These are phyloP conservation scores for Proliferodiscus dingleyae DNA, from an alignment of 2,329 filamentous ascomycete species.

Conservation along the genomic window DNA sequence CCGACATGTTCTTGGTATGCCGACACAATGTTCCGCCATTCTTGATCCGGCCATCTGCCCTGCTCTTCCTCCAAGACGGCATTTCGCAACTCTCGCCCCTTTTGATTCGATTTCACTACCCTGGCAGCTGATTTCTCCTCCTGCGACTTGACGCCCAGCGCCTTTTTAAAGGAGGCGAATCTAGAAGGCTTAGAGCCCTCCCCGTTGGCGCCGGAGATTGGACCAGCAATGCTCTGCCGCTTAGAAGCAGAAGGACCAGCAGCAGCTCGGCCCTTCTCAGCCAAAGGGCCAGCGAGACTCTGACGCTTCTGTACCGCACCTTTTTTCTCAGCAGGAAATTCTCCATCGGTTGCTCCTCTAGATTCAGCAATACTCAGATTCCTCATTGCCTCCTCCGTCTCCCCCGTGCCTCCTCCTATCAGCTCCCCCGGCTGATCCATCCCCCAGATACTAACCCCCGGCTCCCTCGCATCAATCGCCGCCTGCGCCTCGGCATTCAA, in stretches of 20 bases:
- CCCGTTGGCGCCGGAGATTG: neutral
- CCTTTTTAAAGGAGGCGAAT: conserved; percentile 34
- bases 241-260: conserved; percentile 5
- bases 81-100: conserved; percentile 29
- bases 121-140: conserved; percentile 31
- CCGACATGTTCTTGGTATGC: conserved; percentile 40
- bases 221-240: conserved; percentile 15
- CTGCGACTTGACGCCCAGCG: conserved; percentile 35
- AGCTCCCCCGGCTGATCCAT: conserved; percentile 30
- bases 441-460: conserved; percentile 36
- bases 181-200: conserved; percentile 27
- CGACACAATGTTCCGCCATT: conserved; percentile 35
- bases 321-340: too few relatives aligned
- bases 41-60: conserved; percentile 39
- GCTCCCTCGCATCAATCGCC: conserved; percentile 33
- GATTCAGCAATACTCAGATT: too few relatives aligned
- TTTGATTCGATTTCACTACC: conserved; percentile 26
- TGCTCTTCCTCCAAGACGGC: conserved; percentile 39
- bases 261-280: neutral
- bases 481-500: conserved; percentile 35
- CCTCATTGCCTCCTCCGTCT: too few relatives aligned
- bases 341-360: conserved; percentile 7
- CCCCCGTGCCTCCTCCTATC: too few relatives aligned
- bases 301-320: neutral
- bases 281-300: neutral